Evolutionary conservation across 495 filamentous ascomycete genomes (phyloP).

Genomic region (Cercophora newfieldiana): DNA sequence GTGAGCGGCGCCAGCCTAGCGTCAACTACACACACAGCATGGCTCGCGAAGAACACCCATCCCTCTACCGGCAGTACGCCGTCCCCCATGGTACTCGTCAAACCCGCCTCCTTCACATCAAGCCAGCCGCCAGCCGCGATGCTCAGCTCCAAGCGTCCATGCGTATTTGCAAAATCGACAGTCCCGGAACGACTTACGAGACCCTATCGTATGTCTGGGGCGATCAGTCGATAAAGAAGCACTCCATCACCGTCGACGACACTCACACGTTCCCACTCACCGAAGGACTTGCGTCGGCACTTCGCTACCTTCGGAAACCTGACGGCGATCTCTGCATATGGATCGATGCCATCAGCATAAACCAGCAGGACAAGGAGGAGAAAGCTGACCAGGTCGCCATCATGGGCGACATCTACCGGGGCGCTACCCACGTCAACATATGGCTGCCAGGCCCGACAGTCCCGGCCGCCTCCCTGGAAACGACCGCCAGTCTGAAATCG

Average conservation of each 20-base stretch:
- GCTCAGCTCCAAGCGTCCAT: no score
- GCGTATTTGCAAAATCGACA: no score
- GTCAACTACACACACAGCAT: no score
- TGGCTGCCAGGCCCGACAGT: no score
- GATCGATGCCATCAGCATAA: constrained; percentile 34
- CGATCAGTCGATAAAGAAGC: not conserved
- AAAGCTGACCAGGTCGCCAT: constrained; percentile 23
- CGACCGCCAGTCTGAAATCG: no score
- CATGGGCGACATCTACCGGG: constrained; percentile 27
- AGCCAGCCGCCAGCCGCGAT: no score
- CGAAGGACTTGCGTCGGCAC: constrained; percentile 1
- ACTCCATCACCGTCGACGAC: not conserved
- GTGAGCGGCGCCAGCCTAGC: no score
- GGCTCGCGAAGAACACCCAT: no score
- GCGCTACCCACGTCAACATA: not conserved
- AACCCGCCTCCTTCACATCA: no score
- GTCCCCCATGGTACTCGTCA: no score
- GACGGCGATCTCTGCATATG: constrained; percentile 6
- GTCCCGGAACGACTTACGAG: not conserved
- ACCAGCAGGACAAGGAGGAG: constrained; percentile 27
- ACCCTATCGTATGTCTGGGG: constrained; percentile 17
- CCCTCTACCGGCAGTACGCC: no score
- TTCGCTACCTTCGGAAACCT: constrained; percentile 6
- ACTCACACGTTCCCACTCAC: constrained; percentile 4
- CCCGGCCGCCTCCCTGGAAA: no score